Base-by-base conservation (phyloP, 148 eudicot genomes). In the Gaultheria prostrata region DNA sequence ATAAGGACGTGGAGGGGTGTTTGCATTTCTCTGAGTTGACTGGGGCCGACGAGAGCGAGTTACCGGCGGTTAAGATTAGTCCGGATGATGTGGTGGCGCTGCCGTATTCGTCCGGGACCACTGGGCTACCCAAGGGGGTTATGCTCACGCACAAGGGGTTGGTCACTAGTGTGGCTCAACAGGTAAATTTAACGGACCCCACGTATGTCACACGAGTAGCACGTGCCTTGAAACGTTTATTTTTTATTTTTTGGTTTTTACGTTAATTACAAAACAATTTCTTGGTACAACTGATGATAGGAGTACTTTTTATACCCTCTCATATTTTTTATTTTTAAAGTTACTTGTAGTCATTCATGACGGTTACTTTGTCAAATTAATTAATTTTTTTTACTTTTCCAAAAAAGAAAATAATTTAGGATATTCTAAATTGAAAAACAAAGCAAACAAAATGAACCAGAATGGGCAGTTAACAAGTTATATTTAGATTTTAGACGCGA, bases 91-190 rank as follows among this genome's bases (percentile, higher is more conserved):
- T 91, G 45, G 92, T 97, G 17, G 93, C 95, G 3, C 85, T 97
- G 15, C 99, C 99, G 1, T 97, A 94, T 83, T 97, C 99, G 0
- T 97, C 99, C 0, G 99, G 99, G 0, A 97, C 99, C 0, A 96
- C 99, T 0, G 99, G 99, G 53, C 48, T 96, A 0, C 95, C 98
- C 0, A 96, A 96, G 79, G 99, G 99, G 0, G 99, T 93, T 59
- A 89, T 97, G 80, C 53, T 96, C 17, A 94, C 99, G 1, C 99
- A 97, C 84, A 92, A 90, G 79, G 91, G 94, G 32, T 63, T 92
- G n/a, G 89, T 94, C 4, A 97, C 99, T 0, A 93, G 98, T 74
- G 94, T 97, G 4, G 94, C 94, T 0, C 99, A 97, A 39, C 99
- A 97, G 61, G 98, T 97, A 67, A 67, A 30, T 67, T 67, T 24